Evolutionary conservation across 106 monocot species (phyloP), one percentile per base, ranked within the genome.

Genomic region (Amphibolis antarctica): DNA sequence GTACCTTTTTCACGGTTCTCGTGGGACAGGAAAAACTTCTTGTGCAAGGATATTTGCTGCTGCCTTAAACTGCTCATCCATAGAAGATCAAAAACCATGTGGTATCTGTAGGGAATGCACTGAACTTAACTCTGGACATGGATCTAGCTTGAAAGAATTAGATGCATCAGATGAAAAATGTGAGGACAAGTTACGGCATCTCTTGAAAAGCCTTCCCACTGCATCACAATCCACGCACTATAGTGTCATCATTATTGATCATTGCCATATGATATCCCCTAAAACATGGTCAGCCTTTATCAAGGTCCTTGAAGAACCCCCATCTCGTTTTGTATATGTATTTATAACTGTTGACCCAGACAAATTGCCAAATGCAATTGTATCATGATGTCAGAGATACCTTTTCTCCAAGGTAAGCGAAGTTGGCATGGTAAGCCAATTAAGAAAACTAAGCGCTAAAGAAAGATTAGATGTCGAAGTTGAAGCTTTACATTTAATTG

Each of bases 21-120:
- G 68, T 64, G 88, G 84, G n/a, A 80, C 82, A 53, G 88, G 88
- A 46, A 89, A 89, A 69, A 81, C 84, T 59, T 77, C 81, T 5
- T 58, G 53, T 24, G 88, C 85, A 47, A 68, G 77, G 42, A 66
- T 84, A 61, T 88, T 88, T 71, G 72, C 88, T 24, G 73, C 78
- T 42, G 75, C 84, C 23, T 63, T 88, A 23, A 84, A 68, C 55
- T 88, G 88, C 54, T 22, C 70, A 14, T 73, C 79, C 14, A 66
- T 48, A 1, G 81, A 75, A 62, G 71, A 75, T 15, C 73, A 62
- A n/a, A 81, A 76, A 56, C 88, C 84, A 18, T 87, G 87, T 61
- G 72, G 80, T 15, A 50, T 69, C 22, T 87, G 83, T 63, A 75
- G 62, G 9, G 77, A 74, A 25, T 87, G 87, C 54, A 56, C 31